Evolutionary conservation across 2,329 filamentous ascomycete genomes (phyloP).

Genomic region (Fusarium stilboides): DNA sequence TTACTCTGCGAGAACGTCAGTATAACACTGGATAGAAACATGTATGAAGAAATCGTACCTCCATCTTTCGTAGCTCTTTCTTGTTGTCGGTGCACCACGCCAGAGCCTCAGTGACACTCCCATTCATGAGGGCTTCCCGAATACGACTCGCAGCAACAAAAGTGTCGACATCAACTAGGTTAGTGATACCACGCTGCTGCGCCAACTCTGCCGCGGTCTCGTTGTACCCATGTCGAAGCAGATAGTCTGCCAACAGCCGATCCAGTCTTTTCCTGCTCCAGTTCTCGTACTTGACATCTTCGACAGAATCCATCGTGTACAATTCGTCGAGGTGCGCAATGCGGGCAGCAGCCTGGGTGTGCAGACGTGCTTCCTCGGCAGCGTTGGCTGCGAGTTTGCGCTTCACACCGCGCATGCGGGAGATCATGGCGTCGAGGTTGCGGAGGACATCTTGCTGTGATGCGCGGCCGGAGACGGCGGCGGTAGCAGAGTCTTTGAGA

Average conservation of each 20-base stretch:
- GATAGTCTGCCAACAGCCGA: slow-evolving; percentile 90
- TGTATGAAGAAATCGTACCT: slow-evolving; percentile 65
- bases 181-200: slow-evolving; percentile 79
- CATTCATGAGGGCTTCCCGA: slow-evolving; percentile 77
- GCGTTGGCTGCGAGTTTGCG: slow-evolving; percentile 85
- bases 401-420: slow-evolving; percentile 87
- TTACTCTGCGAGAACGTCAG: slow-evolving; percentile 71
- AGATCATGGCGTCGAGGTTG: slow-evolving; percentile 87
- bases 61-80: slow-evolving; percentile 89
- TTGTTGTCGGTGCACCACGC: slow-evolving; percentile 96
- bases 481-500: slow-evolving; percentile 75
- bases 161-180: slow-evolving; percentile 89
- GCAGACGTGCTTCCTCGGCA: slow-evolving; percentile 83
- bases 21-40: background rate
- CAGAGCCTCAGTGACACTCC: slow-evolving; percentile 83
- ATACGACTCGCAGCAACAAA: slow-evolving; percentile 88
- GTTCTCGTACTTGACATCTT: slow-evolving; percentile 92
- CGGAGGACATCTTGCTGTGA: slow-evolving; percentile 80
- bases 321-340: slow-evolving; percentile 86
- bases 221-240: slow-evolving; percentile 86
- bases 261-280: slow-evolving; percentile 90
- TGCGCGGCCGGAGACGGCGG: slow-evolving; percentile 74
- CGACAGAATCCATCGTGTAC: slow-evolving; percentile 83
- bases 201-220: slow-evolving; percentile 84
- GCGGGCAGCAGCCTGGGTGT: slow-evolving; percentile 81